Percentiles rank a stretch among this genome's conserved stretches.
phyloP scores from a whole-genome alignment of 192 early-diverging fungal species.

The Polychytrium aggregatum region DNA sequence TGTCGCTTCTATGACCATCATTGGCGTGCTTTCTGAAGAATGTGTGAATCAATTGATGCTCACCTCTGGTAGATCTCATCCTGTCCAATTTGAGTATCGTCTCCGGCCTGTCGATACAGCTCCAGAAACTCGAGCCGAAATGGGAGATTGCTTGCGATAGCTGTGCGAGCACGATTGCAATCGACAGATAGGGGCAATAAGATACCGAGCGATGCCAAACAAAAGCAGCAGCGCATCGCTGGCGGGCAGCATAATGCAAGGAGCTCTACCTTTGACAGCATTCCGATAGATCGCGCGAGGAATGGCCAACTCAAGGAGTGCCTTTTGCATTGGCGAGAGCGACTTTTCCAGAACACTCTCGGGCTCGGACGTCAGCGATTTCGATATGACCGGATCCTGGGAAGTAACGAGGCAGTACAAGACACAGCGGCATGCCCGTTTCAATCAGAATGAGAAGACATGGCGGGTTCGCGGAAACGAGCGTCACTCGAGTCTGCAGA shows the following conservation, averaged over 20 bases:
- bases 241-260: not conserved
- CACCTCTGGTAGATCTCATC: constrained; percentile 27
- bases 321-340: constrained; percentile 32
- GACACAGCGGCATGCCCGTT: too few species aligned
- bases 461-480: not conserved
- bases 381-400: not conserved
- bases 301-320: constrained; percentile 52
- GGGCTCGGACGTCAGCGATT: not conserved
- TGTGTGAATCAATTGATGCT: too few species aligned
- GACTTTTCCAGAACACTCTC: constrained; percentile 24
- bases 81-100: constrained; percentile 29
- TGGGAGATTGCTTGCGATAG: constrained; percentile 54
- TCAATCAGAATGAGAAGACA: too few species aligned
- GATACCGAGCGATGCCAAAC: not conserved
- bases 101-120: constrained; percentile 44
- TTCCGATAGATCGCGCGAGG: constrained; percentile 66
- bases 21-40: not conserved
- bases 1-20: not conserved
- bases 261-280: constrained; percentile 61
- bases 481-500: too few species aligned
- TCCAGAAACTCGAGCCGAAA: constrained; percentile 68
- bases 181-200: too few species aligned
- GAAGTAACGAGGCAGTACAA: too few species aligned
- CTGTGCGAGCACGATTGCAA: too few species aligned
- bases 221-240: constrained; percentile 1